phyloP scores from a whole-genome alignment of 345 rosid genomes.

The Limnanthes douglasii region DNA sequence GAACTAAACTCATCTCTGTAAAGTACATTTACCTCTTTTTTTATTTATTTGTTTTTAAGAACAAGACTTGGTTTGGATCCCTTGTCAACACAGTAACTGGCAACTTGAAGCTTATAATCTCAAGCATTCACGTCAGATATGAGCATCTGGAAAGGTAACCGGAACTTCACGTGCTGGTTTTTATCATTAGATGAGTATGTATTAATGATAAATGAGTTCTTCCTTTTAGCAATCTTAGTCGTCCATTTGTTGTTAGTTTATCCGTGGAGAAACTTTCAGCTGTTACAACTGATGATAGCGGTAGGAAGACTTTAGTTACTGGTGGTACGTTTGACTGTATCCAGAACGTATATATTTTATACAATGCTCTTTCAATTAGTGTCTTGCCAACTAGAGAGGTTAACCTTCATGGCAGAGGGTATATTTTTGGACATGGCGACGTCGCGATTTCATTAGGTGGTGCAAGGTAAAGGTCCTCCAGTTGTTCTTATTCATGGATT shows the following conservation, averaged over 20 bases:
- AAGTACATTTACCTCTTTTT: too few relatives aligned
- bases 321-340: conserved; percentile 62
- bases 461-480: too few relatives aligned
- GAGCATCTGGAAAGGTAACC: conserved; percentile 96
- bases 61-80: conserved; percentile 92
- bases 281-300: conserved; percentile 78
- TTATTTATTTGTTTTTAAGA: conserved; percentile 35
- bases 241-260: conserved; percentile 77
- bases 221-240: conserved; percentile 69
- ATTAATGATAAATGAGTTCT: conserved; percentile 5
- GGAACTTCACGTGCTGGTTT: not conserved
- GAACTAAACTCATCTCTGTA: too few relatives aligned
- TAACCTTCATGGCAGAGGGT: too few relatives aligned
- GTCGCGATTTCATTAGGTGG: too few relatives aligned
- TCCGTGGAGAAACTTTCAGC: conserved; percentile 88
- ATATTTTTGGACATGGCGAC: too few relatives aligned
- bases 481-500: too few relatives aligned
- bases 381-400: too few relatives aligned
- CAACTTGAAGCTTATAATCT: conserved; percentile 87
- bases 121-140: conserved; percentile 94
- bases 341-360: conserved; percentile 86
- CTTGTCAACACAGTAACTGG: conserved; percentile 86
- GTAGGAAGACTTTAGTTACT: conserved; percentile 79
- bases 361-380: too few relatives aligned
- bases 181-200: conserved; percentile 3